Evolutionary conservation across 31 red algal genomes (phyloP).

Genomic region (Bonnemaisonia californica): DNA sequence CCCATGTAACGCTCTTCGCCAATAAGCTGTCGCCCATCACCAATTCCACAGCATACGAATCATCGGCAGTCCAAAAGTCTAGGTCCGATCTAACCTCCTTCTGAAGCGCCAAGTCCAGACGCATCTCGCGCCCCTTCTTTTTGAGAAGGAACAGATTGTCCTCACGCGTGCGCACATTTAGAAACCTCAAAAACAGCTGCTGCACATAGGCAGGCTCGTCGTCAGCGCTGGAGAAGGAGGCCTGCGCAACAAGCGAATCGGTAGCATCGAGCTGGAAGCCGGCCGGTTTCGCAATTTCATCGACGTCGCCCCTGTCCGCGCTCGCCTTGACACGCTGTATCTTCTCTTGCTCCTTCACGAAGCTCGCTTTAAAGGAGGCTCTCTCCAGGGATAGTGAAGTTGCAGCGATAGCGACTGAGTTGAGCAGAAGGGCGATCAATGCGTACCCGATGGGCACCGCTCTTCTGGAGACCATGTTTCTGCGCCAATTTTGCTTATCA

Average conservation of each 20-base stretch:
- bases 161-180: slow-evolving; percentile 26
- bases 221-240: slow-evolving; percentile 40
- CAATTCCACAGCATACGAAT: slow-evolving; percentile 36
- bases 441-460: too few species aligned
- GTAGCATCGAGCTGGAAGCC: slow-evolving; percentile 12
- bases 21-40: slow-evolving; percentile 43
- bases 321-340: slow-evolving; percentile 19
- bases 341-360: slow-evolving; percentile 45
- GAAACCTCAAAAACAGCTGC: slow-evolving; percentile 51
- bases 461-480: too few species aligned
- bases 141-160: slow-evolving; percentile 52
- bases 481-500: too few species aligned
- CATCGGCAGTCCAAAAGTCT: slow-evolving; percentile 41
- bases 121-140: slow-evolving; percentile 34
- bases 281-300: slow-evolving; percentile 10
- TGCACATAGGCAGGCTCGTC: slow-evolving; percentile 13
- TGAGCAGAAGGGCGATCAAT: too few species aligned
- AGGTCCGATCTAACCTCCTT: slow-evolving; percentile 45
- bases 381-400: slow-evolving; percentile 28
- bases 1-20: slow-evolving; percentile 35
- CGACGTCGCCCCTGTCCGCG: slow-evolving; percentile 6
- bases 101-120: slow-evolving; percentile 33
- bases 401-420: too few species aligned
- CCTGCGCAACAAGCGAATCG: slow-evolving; percentile 36
- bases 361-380: slow-evolving; percentile 39